Evolutionary conservation across 1,284 basidiomycete genomes (phyloP).

Genomic region (Leccinum fuscescens): DNA sequence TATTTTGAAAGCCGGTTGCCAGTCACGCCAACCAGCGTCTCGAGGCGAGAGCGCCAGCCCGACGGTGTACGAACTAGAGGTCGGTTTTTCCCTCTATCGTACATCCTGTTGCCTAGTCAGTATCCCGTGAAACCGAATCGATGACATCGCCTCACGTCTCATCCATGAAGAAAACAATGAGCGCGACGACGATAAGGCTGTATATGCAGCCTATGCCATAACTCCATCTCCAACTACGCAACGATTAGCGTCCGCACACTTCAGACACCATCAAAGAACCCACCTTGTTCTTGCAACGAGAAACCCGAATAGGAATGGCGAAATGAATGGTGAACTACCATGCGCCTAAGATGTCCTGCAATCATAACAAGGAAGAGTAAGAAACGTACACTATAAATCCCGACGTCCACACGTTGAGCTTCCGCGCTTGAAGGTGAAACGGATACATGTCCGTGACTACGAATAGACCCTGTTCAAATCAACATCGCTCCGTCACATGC

Average conservation of each 20-base stretch:
- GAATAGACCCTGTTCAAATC: constrained; percentile 51
- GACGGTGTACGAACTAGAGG: constrained; percentile 44
- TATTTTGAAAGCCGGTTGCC: constrained; percentile 62
- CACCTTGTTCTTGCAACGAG: constrained; percentile 57
- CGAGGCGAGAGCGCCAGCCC: constrained; percentile 54
- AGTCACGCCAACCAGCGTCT: constrained; percentile 66
- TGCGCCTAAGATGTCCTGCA: neutral
- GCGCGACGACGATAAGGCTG: constrained; percentile 48
- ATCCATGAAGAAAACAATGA: constrained; percentile 59
- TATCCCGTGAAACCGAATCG: neutral
- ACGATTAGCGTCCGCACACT: neutral
- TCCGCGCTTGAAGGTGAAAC: constrained; percentile 73
- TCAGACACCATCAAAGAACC: neutral
- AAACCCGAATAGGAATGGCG: constrained; percentile 70
- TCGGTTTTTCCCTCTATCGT: constrained; percentile 60
- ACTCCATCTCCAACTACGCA: constrained; percentile 62
- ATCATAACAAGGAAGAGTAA: neutral
- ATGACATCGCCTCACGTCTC: constrained; percentile 52
- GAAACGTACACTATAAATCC: constrained; percentile 61
- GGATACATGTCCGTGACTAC: constrained; percentile 70
- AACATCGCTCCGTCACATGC: neutral
- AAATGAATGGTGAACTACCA: constrained; percentile 53
- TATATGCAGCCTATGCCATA: constrained; percentile 71
- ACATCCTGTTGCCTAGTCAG: constrained; percentile 47
- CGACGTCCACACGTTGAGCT: constrained; percentile 73